Percentiles rank a stretch among this genome's conserved stretches.
Conservation (phyloP, 2,329 filamentous ascomycete species). For the Colletotrichum sp. region DNA sequence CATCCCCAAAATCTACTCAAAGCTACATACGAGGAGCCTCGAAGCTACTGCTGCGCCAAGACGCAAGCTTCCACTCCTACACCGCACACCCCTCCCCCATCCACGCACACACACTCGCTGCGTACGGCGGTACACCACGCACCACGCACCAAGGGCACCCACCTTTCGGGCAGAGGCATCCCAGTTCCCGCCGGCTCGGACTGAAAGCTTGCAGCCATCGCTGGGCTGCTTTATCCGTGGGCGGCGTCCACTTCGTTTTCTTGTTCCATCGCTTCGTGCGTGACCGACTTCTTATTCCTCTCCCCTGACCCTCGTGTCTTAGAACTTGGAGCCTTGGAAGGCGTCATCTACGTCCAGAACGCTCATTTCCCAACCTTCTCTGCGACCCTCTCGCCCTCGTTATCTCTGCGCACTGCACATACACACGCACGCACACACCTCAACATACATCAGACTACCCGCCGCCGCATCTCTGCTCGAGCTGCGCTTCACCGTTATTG, state of each 20-base stretch:
- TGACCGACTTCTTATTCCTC: constrained; percentile 16
- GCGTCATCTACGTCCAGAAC: background rate
- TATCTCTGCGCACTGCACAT: background rate
- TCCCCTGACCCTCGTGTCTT: constrained; percentile 15
- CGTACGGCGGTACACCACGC: background rate
- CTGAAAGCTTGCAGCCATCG: constrained; percentile 7
- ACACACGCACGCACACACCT: background rate
- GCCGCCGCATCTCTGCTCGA: background rate
- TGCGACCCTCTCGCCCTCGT: background rate
- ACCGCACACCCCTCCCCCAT: background rate
- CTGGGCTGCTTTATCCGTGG: constrained; percentile 14
- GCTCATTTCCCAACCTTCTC: background rate
- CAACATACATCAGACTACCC: background rate
- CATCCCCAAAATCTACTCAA: background rate
- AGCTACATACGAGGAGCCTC: constrained; percentile 12
- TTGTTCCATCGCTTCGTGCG: constrained; percentile 9
- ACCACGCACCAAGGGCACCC: constrained; percentile 10
- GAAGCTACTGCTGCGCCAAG: constrained; percentile 20
- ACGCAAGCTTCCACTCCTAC: constrained; percentile 13
- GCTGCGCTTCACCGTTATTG: background rate
- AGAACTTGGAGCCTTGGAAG: constrained; percentile 1
- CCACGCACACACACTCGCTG: background rate
- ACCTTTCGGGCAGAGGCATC: constrained; percentile 16
- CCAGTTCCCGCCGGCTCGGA: constrained; percentile 18
- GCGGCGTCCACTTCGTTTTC: constrained; percentile 1